Evolutionary conservation across 176 grass and related monocot genomes (phyloP), one percentile per base, ranked within the genome.

Genomic region (Urochloa ruziziensis): DNA sequence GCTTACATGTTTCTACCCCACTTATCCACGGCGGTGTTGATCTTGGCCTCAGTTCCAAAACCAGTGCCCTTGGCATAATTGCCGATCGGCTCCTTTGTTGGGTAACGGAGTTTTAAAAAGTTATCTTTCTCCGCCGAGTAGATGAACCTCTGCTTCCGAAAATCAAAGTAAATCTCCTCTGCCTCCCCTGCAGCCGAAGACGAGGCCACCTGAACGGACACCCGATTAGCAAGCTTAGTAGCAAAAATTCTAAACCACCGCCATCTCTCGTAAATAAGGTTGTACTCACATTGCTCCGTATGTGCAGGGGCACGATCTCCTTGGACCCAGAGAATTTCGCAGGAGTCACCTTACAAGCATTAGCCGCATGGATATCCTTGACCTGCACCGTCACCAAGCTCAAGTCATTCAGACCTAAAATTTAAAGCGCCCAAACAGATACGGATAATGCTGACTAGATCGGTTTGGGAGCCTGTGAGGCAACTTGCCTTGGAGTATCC

Each of bases 1-100:
- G 69, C 39, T 90, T 91, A 99, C 96, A 92, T 84, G 92, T 99
- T 99, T 95, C 91, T 90, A 28, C 96, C 93, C 96, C 96, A 96
- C 80, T 99, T 99, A 83, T 96, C 91, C 82, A 91, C 44, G 15
- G 91, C 91, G 0, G 85, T 73, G 77, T 76, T 88, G 54, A 99
- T 80, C 92, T 96, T 99, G 40, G 91, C 87, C 79, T 99, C 96
- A 83, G 93, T 91, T 90, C 96, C 96, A 86, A 96, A 91, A 58
- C 96, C 96, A 13, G 74, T 96, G 62, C 80, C 91, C 91, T 89
- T 99, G 77, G 80, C 35, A 75, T 99, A 99, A 74, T 92, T 78
- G 15, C 69, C 73, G 54, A 99, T 86, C 30, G 57, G 78, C 70
- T 96, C 93, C 86, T 96, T 99, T 4, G 96, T 99, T 6, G 93